Evolutionary conservation across 805 yeast genomes (phyloP), one percentile per base, ranked within the genome.

Genomic region (Candida pini): DNA sequence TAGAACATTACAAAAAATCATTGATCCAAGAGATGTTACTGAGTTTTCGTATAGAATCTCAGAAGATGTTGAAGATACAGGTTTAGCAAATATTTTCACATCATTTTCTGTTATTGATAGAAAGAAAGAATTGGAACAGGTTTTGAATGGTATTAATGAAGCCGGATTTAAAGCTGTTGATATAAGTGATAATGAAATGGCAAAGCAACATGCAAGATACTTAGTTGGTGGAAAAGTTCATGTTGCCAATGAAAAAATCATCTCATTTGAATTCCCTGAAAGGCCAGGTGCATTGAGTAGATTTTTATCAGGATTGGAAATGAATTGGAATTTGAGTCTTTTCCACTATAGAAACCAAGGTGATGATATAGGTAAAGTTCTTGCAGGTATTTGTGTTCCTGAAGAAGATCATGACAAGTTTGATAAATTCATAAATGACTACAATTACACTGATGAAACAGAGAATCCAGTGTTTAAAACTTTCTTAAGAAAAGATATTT

Each of bases 331-430:
- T 56, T 76, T 92, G 42, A 83, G 97, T 1, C 63, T 92, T 50
- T 92, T 92, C 79, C 96, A 92, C 60, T 92, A 92, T 63, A 78
- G 99, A 69, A 88, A 92, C 64, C 95, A 88, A 49, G 99, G 99
- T 26, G 80, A 90, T 33, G 99, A 92, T 55, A 73, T 92, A 30
- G 97, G 95, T 30, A 87, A 87, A 59, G 86, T 92, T 1, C 68
- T 92, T 41, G 90, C 95, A 28, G 99, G 96, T 26, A 72, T 94
- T 38, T 78, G 79, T 33, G 87, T 89, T 18, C 96, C 97, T 3
- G 73, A 75, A 26, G 69, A 76, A 20, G 83, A 78, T 34, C 71
- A 73, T 34, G 71, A 60, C 18, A 79, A 76, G 15, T 80, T 90
- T 55, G 76, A 79, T 46, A 62, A 64, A 17, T 86, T 87, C 57